Evolutionary conservation across 2,329 filamentous ascomycete species (phyloP).

Genomic region (Aspergillus sp.): DNA sequence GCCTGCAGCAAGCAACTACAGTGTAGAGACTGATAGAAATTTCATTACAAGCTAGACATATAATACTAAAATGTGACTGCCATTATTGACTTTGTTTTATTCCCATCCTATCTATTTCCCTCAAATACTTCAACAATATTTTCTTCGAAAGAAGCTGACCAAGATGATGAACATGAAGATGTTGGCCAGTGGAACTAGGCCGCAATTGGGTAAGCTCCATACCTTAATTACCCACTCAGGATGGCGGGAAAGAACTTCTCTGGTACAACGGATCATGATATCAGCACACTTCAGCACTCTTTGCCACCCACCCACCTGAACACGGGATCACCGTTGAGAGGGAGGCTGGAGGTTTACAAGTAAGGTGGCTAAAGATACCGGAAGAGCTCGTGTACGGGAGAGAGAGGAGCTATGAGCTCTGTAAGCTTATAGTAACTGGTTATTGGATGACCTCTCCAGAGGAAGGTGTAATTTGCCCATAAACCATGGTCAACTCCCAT

Average conservation of each 20-base stretch:
- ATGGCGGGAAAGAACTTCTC: neutral
- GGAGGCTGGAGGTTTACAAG: neutral
- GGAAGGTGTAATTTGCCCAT: neutral
- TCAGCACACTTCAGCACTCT: constrained; percentile 1
- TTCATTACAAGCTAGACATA: too few relatives aligned
- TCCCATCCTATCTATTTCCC: too few relatives aligned
- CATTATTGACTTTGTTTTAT: too few relatives aligned
- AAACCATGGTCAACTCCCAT: neutral
- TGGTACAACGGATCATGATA: constrained; percentile 8
- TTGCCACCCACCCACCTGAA: neutral
- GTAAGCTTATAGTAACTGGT: too few relatives aligned
- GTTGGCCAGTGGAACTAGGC: neutral
- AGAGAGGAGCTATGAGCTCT: too few relatives aligned
- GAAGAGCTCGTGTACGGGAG: neutral
- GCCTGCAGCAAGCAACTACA: neutral
- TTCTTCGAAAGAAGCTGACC: too few relatives aligned
- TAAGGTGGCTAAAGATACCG: neutral
- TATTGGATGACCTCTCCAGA: too few relatives aligned
- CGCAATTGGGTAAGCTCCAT: neutral
- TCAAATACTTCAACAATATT: too few relatives aligned
- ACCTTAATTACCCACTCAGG: neutral
- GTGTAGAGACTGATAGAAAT: too few relatives aligned
- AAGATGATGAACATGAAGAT: neutral
- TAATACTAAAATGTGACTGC: too few relatives aligned
- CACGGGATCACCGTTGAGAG: neutral